Percentiles rank a stretch among this genome's conserved stretches.
These are phyloP conservation scores for Beta corolliflora DNA, from an alignment of 179 eudicot species.

Conservation along the genomic window DNA sequence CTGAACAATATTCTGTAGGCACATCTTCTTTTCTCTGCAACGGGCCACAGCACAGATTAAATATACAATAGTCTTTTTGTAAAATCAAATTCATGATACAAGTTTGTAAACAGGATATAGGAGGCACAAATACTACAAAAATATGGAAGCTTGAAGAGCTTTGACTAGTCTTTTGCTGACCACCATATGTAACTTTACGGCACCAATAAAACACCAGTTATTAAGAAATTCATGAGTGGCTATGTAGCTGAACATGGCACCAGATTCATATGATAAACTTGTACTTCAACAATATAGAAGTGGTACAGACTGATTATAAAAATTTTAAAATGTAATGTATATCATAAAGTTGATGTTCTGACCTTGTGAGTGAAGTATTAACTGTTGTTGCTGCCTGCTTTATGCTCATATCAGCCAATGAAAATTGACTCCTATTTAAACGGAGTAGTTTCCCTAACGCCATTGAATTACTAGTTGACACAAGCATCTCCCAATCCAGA, in stretches of 20 bases:
- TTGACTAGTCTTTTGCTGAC: no score
- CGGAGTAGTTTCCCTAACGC: conserved; percentile 77
- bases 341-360: conserved; percentile 3
- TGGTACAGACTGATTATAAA: background rate
- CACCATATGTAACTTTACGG: no score
- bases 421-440: conserved; percentile 33
- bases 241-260: no score
- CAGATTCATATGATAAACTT: background rate
- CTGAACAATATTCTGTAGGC: conserved; percentile 48
- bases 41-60: background rate
- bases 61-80: background rate
- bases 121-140: background rate
- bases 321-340: conserved; percentile 9
- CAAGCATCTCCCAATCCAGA: conserved; percentile 72
- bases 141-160: background rate
- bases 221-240: no score
- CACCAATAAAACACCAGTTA: no score
- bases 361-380: conserved; percentile 48
- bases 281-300: background rate
- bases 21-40: conserved; percentile 55
- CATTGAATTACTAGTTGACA: conserved; percentile 53
- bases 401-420: conserved; percentile 19
- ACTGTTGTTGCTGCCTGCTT: conserved; percentile 30
- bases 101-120: background rate
- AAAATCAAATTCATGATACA: conserved; percentile 16